A percentile compares a stretch with the other conserved stretches of the same genome.
Conservation (phyloP, 345 rosid species). For the Psidium guajava region DNA sequence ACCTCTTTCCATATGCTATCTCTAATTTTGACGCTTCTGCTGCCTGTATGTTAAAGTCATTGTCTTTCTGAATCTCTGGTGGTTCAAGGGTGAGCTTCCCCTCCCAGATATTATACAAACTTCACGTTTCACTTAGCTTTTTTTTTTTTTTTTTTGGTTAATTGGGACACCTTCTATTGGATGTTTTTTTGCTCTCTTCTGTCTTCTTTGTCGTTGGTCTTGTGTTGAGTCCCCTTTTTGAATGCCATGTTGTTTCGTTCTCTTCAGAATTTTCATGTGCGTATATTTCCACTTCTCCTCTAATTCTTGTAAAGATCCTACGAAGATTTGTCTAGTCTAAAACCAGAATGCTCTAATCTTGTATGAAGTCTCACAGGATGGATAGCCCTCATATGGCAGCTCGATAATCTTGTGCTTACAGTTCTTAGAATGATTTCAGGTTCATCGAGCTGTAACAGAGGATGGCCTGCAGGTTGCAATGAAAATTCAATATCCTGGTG, state of each 20-base stretch:
- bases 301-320: background rate
- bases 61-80: background rate
- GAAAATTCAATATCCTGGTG: slow-evolving; percentile 99
- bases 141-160: background rate
- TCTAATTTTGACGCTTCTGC: background rate
- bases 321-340: background rate
- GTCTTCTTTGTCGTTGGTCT: background rate
- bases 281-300: background rate
- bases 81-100: background rate
- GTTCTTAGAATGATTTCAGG: slow-evolving; percentile 36
- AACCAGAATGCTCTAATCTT: background rate
- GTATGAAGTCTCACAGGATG: background rate
- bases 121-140: background rate
- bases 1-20: background rate
- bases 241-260: background rate
- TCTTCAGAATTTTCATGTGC: background rate
- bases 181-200: background rate
- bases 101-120: background rate
- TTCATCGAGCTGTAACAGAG: slow-evolving; percentile 72
- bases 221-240: background rate
- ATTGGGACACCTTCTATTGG: background rate
- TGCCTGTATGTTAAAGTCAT: background rate
- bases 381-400: background rate
- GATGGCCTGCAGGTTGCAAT: slow-evolving; percentile 73
- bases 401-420: background rate